phyloP scores from a whole-genome alignment of 208 protist genomes.

The Wallacemonas sp. region DNA sequence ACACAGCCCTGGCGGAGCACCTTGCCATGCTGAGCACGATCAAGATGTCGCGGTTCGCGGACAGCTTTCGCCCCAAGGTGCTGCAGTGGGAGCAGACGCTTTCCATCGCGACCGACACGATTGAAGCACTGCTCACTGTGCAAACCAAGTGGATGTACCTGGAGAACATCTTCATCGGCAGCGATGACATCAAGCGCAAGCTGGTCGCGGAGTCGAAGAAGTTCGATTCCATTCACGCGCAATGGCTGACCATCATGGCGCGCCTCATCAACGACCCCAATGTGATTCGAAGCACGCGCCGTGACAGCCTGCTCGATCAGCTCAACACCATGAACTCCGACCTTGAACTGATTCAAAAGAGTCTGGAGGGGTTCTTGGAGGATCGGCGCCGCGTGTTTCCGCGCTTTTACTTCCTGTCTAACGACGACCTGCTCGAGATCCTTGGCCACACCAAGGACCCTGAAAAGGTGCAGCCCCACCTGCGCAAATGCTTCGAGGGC shows the following conservation, averaged over 20 bases:
- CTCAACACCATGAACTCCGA: constrained; percentile 94
- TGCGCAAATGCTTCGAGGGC: constrained; percentile 98
- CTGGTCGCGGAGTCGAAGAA: constrained; percentile 94
- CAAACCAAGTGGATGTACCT: constrained; percentile 98
- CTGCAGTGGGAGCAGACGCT: constrained; percentile 95
- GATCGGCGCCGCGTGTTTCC: constrained; percentile 96
- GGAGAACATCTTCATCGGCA: constrained; percentile 96
- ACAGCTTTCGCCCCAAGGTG: constrained; percentile 94
- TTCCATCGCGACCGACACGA: constrained; percentile 93
- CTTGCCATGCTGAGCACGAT: constrained; percentile 92
- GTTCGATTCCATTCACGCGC: constrained; percentile 95
- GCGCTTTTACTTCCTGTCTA: constrained; percentile 98
- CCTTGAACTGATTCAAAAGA: constrained; percentile 97
- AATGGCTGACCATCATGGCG: constrained; percentile 92
- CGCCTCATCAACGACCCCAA: constrained; percentile 89
- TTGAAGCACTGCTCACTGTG: constrained; percentile 91
- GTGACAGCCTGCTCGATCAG: constrained; percentile 91
- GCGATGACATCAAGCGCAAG: constrained; percentile 98
- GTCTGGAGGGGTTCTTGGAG: constrained; percentile 96
- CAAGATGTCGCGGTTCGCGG: constrained; percentile 96
- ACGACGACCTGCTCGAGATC: constrained; percentile 98
- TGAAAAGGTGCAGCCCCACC: constrained; percentile 94
- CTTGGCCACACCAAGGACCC: constrained; percentile 97
- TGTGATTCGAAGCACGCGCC: constrained; percentile 81
- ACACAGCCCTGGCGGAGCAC: constrained; percentile 93